Evolutionary conservation across 2,329 filamentous ascomycete genomes (phyloP).

Genomic region (Gyromitra esculenta): DNA sequence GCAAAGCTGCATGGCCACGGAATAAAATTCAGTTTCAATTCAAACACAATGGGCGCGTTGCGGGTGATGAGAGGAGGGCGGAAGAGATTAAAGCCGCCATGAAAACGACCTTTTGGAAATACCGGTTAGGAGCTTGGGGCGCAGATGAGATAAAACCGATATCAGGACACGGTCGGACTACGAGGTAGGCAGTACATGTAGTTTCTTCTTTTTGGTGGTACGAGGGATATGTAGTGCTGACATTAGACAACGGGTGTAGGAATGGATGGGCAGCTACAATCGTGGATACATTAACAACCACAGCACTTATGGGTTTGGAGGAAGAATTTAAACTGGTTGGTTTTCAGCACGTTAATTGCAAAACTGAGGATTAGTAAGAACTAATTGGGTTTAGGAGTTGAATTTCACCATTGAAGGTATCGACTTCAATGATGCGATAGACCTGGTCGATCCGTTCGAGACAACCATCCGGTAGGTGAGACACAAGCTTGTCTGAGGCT

Average conservation of each 20-base stretch:
- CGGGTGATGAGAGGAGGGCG: slow-evolving; percentile 61
- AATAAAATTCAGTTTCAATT: slow-evolving; percentile 45
- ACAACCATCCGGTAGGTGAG: slow-evolving; percentile 76
- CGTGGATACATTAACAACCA: slow-evolving; percentile 82
- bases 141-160: slow-evolving; percentile 79
- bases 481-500: neutral
- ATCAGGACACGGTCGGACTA: slow-evolving; percentile 73
- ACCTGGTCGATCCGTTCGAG: slow-evolving; percentile 80
- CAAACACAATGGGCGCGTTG: slow-evolving; percentile 39
- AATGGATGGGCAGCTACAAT: slow-evolving; percentile 88
- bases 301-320: slow-evolving; percentile 77
- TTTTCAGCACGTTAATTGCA: slow-evolving; percentile 62
- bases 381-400: slow-evolving; percentile 66
- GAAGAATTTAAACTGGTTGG: slow-evolving; percentile 62
- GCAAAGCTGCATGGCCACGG: slow-evolving; percentile 25
- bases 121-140: slow-evolving; percentile 77
- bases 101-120: slow-evolving; percentile 75
- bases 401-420: slow-evolving; percentile 73
- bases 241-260: slow-evolving; percentile 62
- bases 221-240: slow-evolving; percentile 17
- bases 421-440: slow-evolving; percentile 72
- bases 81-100: slow-evolving; percentile 75
- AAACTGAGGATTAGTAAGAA: neutral
- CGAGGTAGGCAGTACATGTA: slow-evolving; percentile 62
- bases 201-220: neutral